Conservation (phyloP, 176 grass and related monocot species). For the Avena atlantica region DNA sequence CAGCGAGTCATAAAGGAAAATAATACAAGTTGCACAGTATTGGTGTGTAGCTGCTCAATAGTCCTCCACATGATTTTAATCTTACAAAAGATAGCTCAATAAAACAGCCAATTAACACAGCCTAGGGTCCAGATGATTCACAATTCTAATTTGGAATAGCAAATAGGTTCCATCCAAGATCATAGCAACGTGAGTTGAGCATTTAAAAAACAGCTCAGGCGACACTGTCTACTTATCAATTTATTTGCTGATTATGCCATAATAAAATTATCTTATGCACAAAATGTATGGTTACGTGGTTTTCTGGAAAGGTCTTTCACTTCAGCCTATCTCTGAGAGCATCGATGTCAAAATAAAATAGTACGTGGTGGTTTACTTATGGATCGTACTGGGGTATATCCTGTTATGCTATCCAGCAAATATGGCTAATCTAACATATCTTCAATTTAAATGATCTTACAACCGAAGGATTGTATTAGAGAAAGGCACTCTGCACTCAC, state of each 20-base stretch:
- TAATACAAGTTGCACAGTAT: constrained; percentile 11
- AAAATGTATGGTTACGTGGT: background rate
- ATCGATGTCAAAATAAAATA: background rate
- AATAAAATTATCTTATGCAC: background rate
- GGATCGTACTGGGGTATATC: background rate
- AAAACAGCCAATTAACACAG: background rate
- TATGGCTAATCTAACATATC: background rate
- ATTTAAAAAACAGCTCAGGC: background rate
- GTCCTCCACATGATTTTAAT: background rate
- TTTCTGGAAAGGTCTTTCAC: background rate
- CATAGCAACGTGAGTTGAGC: background rate
- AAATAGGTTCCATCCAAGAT: constrained; percentile 1
- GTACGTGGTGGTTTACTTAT: background rate
- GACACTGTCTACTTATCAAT: background rate
- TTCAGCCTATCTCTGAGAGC: background rate
- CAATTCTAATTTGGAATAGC: background rate
- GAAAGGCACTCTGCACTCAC: constrained; percentile 32
- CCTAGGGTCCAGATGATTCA: background rate
- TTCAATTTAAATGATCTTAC: constrained; percentile 3
- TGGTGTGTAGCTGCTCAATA: background rate
- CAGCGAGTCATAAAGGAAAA: constrained; percentile 7
- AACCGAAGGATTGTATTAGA: background rate
- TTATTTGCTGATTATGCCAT: background rate
- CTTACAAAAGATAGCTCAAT: constrained; percentile 26
- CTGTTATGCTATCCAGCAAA: background rate